These are phyloP conservation scores for Spergularia marina DNA, from an alignment of 148 eudicot species.

Conservation along the genomic window DNA sequence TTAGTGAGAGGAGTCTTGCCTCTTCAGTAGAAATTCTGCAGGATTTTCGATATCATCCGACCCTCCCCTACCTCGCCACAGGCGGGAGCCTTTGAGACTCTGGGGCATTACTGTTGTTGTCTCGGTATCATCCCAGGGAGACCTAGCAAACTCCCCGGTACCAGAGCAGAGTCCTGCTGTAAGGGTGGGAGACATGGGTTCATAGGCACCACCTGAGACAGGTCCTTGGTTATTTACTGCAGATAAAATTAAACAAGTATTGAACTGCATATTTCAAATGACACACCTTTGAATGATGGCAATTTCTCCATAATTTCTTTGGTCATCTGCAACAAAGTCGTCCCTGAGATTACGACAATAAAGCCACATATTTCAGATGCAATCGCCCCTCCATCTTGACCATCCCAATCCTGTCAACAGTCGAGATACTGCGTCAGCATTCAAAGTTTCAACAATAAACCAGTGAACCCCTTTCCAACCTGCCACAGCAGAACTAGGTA, in stretches of 20 bases:
- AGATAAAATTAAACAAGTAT: neutral
- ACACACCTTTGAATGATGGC: slow-evolving; percentile 53
- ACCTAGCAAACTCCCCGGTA: slow-evolving; percentile 30
- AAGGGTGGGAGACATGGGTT: slow-evolving; percentile 51
- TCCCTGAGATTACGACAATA: slow-evolving; percentile 52
- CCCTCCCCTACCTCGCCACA: no score
- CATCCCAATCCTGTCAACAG: slow-evolving; percentile 56
- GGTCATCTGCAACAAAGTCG: slow-evolving; percentile 53
- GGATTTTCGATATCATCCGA: slow-evolving; percentile 8
- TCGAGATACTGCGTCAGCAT: neutral
- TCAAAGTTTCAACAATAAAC: neutral
- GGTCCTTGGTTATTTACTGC: slow-evolving; percentile 2
- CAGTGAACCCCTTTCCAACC: neutral
- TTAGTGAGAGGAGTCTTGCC: slow-evolving; percentile 26
- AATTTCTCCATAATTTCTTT: slow-evolving; percentile 49
- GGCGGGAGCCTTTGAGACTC: no score
- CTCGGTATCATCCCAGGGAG: slow-evolving; percentile 35
- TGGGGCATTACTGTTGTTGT: no score
- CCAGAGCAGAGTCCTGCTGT: slow-evolving; percentile 43
- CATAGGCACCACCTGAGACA: slow-evolving; percentile 37
- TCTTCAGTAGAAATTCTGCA: slow-evolving; percentile 30
- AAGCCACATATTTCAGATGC: slow-evolving; percentile 61
- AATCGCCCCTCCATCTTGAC: slow-evolving; percentile 45
- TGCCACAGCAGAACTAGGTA: neutral
- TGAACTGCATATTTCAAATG: neutral